phyloP scores from a whole-genome alignment of 495 filamentous ascomycete genomes.

The Aspergillus asperescens region DNA sequence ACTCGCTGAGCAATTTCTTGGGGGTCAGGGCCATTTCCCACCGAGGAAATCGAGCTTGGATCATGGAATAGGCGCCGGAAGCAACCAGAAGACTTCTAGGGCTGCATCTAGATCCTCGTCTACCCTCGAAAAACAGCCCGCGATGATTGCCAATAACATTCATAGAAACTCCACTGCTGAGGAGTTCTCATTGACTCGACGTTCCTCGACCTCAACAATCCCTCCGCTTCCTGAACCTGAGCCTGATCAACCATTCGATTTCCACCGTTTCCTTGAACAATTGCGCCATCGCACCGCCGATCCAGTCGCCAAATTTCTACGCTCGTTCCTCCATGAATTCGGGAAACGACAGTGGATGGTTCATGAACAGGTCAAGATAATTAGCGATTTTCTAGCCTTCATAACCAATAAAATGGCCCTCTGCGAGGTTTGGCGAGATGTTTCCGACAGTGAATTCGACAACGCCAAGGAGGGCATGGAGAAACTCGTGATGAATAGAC shows the following conservation, averaged over 20 bases:
- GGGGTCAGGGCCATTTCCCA: constrained; percentile 61
- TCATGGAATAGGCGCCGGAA: constrained; percentile 37
- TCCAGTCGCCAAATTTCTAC: constrained; percentile 89
- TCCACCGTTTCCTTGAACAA: constrained; percentile 94
- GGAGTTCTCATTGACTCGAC: constrained; percentile 44
- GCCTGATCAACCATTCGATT: constrained; percentile 88
- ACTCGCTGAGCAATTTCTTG: constrained; percentile 63
- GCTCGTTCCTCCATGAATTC: constrained; percentile 92
- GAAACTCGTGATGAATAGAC: constrained; percentile 97
- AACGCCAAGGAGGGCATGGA: constrained; percentile 99
- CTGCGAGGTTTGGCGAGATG: constrained; percentile 94
- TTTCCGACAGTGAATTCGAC: constrained; percentile 95
- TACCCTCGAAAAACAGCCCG: constrained; percentile 20
- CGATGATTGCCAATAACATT: constrained; percentile 15
- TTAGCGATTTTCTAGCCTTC: constrained; percentile 94
- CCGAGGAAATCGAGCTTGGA: constrained; percentile 82
- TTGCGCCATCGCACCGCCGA: constrained; percentile 92
- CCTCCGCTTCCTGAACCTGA: constrained; percentile 87
- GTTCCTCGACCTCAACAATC: constrained; percentile 42
- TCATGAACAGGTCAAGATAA: constrained; percentile 98
- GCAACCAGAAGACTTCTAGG: constrained; percentile 1
- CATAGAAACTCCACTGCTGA: constrained; percentile 21
- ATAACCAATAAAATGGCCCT: constrained; percentile 98
- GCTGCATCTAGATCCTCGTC: constrained; percentile 13
- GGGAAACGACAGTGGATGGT: constrained; percentile 99